phyloP scores from a whole-genome alignment of 257 asterid species.

The Ehretia macrophylla region DNA sequence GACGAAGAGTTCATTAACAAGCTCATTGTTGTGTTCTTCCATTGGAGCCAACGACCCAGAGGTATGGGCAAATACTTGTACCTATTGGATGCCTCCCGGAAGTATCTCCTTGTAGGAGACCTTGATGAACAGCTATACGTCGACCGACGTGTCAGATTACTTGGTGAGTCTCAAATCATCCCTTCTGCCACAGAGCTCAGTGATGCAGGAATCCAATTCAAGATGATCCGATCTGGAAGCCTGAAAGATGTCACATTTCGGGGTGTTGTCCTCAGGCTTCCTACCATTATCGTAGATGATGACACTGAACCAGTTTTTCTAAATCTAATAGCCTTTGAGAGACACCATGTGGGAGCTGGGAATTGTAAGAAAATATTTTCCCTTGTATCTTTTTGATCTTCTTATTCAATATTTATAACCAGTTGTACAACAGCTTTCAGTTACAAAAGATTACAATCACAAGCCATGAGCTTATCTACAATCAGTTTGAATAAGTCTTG shows the following conservation, averaged over 20 bases:
- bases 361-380: too few relatives aligned
- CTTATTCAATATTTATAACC: too few relatives aligned
- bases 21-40: conserved; percentile 16
- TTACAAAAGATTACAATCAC: too few relatives aligned
- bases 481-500: too few relatives aligned
- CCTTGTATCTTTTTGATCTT: too few relatives aligned
- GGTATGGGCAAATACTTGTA: conserved; percentile 22
- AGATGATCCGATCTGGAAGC: conserved; percentile 27
- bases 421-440: too few relatives aligned
- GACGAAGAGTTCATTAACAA: conserved; percentile 10
- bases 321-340: conserved; percentile 51
- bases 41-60: background rate
- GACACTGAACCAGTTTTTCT: conserved; percentile 38
- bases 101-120: conserved; percentile 8
- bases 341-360: conserved; percentile 49
- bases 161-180: conserved; percentile 25
- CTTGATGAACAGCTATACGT: too few relatives aligned
- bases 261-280: conserved; percentile 39
- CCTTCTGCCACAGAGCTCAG: conserved; percentile 52
- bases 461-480: too few relatives aligned
- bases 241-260: conserved; percentile 46
- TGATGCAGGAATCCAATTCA: conserved; percentile 48
- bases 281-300: conserved; percentile 42
- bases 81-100: conserved; percentile 30
- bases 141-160: too few relatives aligned